phyloP scores from a whole-genome alignment of 192 early-diverging fungal species.

The Mortierella alpina region DNA sequence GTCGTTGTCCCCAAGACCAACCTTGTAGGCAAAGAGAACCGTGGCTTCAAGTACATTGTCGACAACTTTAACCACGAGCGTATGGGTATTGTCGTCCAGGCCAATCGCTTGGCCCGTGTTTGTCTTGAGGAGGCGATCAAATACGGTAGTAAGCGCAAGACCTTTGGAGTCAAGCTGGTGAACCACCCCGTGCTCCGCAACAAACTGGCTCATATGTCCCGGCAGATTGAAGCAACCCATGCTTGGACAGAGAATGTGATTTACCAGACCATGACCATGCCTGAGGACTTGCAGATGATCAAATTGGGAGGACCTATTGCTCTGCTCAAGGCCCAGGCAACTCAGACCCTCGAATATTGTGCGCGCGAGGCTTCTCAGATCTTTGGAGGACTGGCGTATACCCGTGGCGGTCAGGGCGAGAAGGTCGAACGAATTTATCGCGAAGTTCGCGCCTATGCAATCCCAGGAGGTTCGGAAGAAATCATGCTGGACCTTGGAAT shows the following conservation, averaged over 20 bases:
- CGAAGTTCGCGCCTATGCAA: conserved; percentile 86
- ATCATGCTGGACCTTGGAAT: conserved; percentile 92
- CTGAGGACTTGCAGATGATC: conserved; percentile 74
- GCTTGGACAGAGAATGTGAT: conserved; percentile 84
- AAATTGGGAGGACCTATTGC: conserved; percentile 89
- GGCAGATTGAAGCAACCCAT: conserved; percentile 87
- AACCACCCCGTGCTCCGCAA: conserved; percentile 87
- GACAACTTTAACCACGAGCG: conserved; percentile 85
- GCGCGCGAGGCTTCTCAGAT: conserved; percentile 91
- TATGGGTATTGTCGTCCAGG: conserved; percentile 84
- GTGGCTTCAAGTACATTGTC: conserved; percentile 81
- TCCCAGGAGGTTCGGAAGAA: conserved; percentile 90
- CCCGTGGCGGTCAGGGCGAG: conserved; percentile 78
- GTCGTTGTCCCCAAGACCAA: conserved; percentile 88
- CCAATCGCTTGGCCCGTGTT: conserved; percentile 86
- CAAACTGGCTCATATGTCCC: conserved; percentile 85
- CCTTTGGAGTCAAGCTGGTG: conserved; percentile 87
- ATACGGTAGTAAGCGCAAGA: conserved; percentile 86
- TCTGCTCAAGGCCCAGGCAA: conserved; percentile 84
- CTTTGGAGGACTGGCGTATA: conserved; percentile 87
- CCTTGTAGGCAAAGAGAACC: conserved; percentile 85
- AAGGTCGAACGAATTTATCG: conserved; percentile 87
- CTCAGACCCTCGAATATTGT: conserved; percentile 89
- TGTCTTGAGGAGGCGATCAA: conserved; percentile 86
- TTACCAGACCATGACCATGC: conserved; percentile 79